A percentile compares a stretch with the other conserved stretches of the same genome.
Evolutionary conservation across 495 filamentous ascomycete species (phyloP).

Genomic region (Podospora pseudopauciseta): DNA sequence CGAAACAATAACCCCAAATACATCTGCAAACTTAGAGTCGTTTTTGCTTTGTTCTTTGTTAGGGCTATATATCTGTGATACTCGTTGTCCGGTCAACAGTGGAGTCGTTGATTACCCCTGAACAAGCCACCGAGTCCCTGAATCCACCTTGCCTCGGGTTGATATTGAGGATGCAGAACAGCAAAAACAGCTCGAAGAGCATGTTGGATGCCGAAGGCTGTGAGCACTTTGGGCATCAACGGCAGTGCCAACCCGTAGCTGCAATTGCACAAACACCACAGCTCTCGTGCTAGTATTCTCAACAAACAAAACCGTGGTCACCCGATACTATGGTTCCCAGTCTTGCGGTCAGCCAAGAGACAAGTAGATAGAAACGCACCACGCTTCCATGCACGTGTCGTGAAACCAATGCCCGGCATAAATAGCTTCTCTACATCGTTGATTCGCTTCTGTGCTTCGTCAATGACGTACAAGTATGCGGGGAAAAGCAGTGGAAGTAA

Average conservation of each 20-base stretch:
- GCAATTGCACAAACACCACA: neutral
- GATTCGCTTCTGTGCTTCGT: neutral
- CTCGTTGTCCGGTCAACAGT: neutral
- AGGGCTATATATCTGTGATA: too few relatives aligned
- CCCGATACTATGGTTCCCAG: neutral
- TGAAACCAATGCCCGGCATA: neutral
- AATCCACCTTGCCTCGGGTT: neutral
- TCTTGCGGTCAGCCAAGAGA: neutral
- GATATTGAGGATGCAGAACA: too few relatives aligned
- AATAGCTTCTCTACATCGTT: neutral
- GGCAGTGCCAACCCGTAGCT: neutral
- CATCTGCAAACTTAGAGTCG: too few relatives aligned
- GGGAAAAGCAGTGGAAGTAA: neutral
- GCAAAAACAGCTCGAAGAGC: too few relatives aligned
- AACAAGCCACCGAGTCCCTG: neutral
- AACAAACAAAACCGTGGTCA: neutral
- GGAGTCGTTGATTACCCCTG: neutral
- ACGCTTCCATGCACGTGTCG: neutral
- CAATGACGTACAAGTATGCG: neutral
- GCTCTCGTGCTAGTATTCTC: neutral
- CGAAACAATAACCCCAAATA: too few relatives aligned
- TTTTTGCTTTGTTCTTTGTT: too few relatives aligned
- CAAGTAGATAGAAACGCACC: neutral
- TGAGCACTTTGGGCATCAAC: neutral
- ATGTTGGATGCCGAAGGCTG: too few relatives aligned